Evolutionary conservation across 148 eudicot genomes (phyloP).

Genomic region (Rhododendron griersonianum): DNA sequence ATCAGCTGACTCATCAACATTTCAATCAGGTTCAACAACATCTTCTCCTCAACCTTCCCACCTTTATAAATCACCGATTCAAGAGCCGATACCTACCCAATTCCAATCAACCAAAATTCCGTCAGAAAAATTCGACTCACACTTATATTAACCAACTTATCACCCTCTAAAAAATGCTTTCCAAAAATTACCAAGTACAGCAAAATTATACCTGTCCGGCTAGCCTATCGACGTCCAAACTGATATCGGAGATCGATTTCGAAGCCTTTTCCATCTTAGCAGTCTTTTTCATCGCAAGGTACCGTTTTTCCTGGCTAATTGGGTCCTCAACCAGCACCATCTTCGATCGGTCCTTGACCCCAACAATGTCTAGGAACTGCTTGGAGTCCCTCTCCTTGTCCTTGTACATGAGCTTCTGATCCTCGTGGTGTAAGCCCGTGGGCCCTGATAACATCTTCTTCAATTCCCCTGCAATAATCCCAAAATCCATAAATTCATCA

Average conservation of each 20-base stretch:
- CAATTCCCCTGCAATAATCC: conserved; percentile 61
- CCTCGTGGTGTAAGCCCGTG: conserved; percentile 87
- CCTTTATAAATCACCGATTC: conserved; percentile 68
- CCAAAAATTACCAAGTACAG: neutral
- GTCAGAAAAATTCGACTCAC: neutral
- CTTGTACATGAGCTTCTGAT: conserved; percentile 73
- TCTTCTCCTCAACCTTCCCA: conserved; percentile 66
- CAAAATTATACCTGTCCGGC: conserved; percentile 52
- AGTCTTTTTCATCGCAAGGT: conserved; percentile 65
- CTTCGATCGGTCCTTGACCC: conserved; percentile 85
- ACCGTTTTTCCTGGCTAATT: conserved; percentile 74
- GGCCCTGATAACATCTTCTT: conserved; percentile 76
- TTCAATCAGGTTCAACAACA: conserved; percentile 49
- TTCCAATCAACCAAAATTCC: conserved; percentile 8
- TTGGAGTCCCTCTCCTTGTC: conserved; percentile 74
- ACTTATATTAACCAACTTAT: neutral
- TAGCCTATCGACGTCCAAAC: conserved; percentile 84
- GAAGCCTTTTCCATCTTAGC: conserved; percentile 77
- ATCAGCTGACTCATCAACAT: conserved; percentile 76
- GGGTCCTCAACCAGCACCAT: conserved; percentile 74
- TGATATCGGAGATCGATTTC: conserved; percentile 62
- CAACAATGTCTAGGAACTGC: conserved; percentile 57
- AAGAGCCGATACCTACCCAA: conserved; percentile 61
- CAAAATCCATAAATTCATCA: neutral
- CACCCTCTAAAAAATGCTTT: neutral